Conservation (phyloP, 176 grass and related monocot genomes). For the Luzula sylvatica region DNA sequence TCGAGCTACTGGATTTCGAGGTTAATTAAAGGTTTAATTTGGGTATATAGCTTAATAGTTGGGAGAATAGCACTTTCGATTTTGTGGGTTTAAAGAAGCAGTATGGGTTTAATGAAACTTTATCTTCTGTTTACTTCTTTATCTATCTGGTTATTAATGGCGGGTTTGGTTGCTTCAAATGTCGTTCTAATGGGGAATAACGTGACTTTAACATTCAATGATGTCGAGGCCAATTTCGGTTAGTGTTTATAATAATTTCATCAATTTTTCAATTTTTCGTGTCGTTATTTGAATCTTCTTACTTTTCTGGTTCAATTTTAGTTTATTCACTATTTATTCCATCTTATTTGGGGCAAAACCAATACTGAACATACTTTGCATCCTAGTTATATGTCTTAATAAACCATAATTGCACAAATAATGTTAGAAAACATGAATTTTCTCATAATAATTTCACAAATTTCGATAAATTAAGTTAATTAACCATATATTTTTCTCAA, state of each 20-base stretch:
- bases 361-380: too few relatives aligned
- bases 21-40: slow-evolving; percentile 6
- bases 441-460: too few relatives aligned
- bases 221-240: slow-evolving; percentile 66
- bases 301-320: neutral
- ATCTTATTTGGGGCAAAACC: neutral
- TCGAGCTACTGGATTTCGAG: slow-evolving; percentile 17
- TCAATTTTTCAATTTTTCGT: neutral
- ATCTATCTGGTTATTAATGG: slow-evolving; percentile 32
- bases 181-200: slow-evolving; percentile 75
- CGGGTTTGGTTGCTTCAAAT: slow-evolving; percentile 47
- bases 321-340: too few relatives aligned
- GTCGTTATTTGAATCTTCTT: slow-evolving; percentile 1
- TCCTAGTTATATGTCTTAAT: too few relatives aligned
- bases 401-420: too few relatives aligned
- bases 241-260: slow-evolving; percentile 21
- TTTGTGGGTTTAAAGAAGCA: slow-evolving; percentile 12
- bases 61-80: neutral
- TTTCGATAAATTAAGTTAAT: too few relatives aligned
- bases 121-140: slow-evolving; percentile 18
- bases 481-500: slow-evolving; percentile 18
- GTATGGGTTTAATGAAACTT: slow-evolving; percentile 7
- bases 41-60: neutral
- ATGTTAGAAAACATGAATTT: too few relatives aligned
- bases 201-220: slow-evolving; percentile 46